Base-by-base conservation (phyloP, 2,329 filamentous ascomycete species). In the Cladosporium sp. region DNA sequence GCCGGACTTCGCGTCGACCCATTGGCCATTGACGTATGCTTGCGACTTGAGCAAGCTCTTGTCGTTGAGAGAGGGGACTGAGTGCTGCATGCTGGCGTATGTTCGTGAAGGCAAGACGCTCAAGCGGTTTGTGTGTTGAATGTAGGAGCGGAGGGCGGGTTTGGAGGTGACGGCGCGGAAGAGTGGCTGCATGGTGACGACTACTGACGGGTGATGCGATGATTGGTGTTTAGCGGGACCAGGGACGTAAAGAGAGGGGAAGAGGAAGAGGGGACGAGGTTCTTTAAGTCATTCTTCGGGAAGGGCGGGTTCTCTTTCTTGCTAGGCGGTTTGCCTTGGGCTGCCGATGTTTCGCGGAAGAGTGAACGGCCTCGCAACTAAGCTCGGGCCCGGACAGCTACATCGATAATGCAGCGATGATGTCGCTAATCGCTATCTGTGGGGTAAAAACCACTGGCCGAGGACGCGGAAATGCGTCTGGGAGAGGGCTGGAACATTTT, bases 1-100 rank as follows among this genome's bases (percentile, higher is more conserved):
- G 76, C 92, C 92, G 0, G 92, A 96, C 75, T 88, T 87, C 72
- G 94, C 92, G 72, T 86, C 85, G 68, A 96, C 87, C 92, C 93
- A 99, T 85, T 96, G 86, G 74, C 95, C 95, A 77, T 99, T 94
- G 75, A 98, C 89, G 76, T 94, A 97, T 74, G 88, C 81, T 76
- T 93, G 87, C 72, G 90, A 87, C 82, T 96, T 97, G 74, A 98
- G 87, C 67, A 99, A 86, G 28, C 79, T 81, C 69, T 79, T 78
- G 72, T 84, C 82, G 67, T 79, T 83, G 68, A 84, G 79, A 32
- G 77, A 69, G 62, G 80, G 80, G 41, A 80, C 77, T 57, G 73
- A 79, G 70, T 81, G 79, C 67, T 74, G 74, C 79, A 81, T 81
- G 47, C 61, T 69, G 54, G 80, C 77, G 76, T 80, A 83, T 67